Evolutionary conservation across 2,329 filamentous ascomycete species (phyloP).

Genomic region (Epichloe glyceriae): DNA sequence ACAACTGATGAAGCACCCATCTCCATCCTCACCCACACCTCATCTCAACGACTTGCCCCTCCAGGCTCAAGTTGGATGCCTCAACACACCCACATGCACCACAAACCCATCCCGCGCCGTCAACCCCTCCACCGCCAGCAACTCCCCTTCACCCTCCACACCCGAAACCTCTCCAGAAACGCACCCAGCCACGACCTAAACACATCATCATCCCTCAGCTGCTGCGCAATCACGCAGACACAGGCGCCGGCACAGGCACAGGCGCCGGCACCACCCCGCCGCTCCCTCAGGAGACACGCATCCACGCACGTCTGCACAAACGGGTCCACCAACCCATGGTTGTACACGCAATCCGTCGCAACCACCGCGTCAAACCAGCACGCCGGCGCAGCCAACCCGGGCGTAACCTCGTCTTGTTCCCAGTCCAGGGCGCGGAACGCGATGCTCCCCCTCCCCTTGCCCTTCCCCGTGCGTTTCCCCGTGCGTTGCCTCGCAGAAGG

Average conservation of each 20-base stretch:
- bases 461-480: conserved; percentile 13
- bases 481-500: conserved; percentile 15
- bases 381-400: conserved; percentile 22
- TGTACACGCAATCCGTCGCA: conserved; percentile 92
- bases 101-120: conserved; percentile 60
- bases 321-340: conserved; percentile 69
- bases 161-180: conserved; percentile 53
- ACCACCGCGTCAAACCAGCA: conserved; percentile 58
- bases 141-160: conserved; percentile 60
- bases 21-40: too few species aligned
- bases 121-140: conserved; percentile 45
- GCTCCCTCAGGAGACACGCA: conserved; percentile 46
- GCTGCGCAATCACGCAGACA: conserved; percentile 74
- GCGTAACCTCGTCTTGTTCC: conserved; percentile 52
- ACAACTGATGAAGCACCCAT: too few species aligned
- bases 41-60: conserved; percentile 13
- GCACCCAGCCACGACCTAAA: conserved; percentile 68
- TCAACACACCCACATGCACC: conserved; percentile 62
- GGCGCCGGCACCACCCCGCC: conserved; percentile 4
- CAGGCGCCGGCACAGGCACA: conserved; percentile 33
- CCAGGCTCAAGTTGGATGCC: too few species aligned
- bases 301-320: conserved; percentile 74
- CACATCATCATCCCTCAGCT: conserved; percentile 72
- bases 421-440: conserved; percentile 61
- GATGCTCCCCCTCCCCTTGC: conserved; percentile 21